Base-by-base conservation (phyloP, 345 rosid genomes). In the Bruguiera gymnorhiza region DNA sequence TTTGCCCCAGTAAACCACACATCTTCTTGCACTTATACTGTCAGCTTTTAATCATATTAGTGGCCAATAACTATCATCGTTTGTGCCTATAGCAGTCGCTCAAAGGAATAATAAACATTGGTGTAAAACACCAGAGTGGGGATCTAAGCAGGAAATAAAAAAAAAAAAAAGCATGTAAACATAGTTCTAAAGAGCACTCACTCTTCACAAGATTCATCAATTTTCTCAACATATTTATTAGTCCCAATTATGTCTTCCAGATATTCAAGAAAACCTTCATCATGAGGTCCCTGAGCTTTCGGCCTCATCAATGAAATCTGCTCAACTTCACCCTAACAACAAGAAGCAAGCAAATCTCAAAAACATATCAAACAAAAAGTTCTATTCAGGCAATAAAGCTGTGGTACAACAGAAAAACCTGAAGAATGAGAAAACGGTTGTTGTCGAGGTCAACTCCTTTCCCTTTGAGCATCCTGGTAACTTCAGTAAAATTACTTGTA, bases 301-400 rank as follows among this genome's bases (percentile, higher is more conserved):
- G 98, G 98, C 78, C 90, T 95, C 99, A 95, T 95, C 73, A 95
- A 83, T 34, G 99, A 95, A 82, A 95, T 95, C 83, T 95, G 99
- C 83, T 95, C 99, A 16, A 95, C 99, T 82, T 95, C 99, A 70
- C 99, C 99, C 99, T 95, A 82, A 71, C 52, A 72, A 72, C 71
- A 74, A 62, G 58, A 60, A 75, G 60, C 60, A 72, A 37, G 60
- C 60, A 71, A 54, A 19, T 31, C 32, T 54, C 62, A 70, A 27
- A 27, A 48, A 59, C 10, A 52, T 1, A 57, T 3, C 51, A 58
- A 78, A 55, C 52, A 9, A 67, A 64, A 71, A 13, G 19, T 6
- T 21, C 30, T 16, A 5, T 6, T 37, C 46, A 23, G 51, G 29
- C 9, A 16, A 59, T 27, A 56, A 32, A 31, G 10, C 20, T 27